Conservation (phyloP, 495 filamentous ascomycete genomes). For the Evernia prunastri region DNA sequence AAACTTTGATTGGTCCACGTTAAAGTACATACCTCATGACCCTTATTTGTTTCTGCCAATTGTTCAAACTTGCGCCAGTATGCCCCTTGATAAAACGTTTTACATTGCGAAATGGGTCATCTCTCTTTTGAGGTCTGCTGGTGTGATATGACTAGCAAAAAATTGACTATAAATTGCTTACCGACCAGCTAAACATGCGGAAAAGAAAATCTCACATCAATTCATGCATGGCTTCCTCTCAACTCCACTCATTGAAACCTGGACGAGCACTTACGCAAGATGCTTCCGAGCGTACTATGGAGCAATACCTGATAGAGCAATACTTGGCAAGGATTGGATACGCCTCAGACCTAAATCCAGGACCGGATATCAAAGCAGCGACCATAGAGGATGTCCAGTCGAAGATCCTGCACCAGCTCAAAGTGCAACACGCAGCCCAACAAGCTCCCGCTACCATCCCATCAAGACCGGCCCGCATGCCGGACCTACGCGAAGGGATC, state of each 20-base stretch:
- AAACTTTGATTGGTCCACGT: neutral
- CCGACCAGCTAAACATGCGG: neutral
- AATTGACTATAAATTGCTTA: neutral
- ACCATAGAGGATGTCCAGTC: neutral
- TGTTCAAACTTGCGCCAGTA: neutral
- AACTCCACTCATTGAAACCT: neutral
- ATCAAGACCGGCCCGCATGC: neutral
- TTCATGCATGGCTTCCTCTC: neutral
- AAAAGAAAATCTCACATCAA: neutral
- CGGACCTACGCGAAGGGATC: neutral
- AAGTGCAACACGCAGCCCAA: neutral
- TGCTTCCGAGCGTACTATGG: neutral
- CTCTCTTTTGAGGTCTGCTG: neutral
- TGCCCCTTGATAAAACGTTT: neutral
- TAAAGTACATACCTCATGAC: neutral
- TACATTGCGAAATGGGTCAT: neutral
- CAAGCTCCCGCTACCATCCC: neutral
- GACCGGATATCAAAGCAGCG: neutral
- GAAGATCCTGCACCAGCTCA: neutral
- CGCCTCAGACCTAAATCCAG: neutral
- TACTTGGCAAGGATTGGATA: constrained; percentile 1
- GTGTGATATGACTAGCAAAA: neutral
- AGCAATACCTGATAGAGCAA: neutral
- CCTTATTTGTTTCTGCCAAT: neutral
- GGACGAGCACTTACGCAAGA: neutral